Base-by-base conservation (phyloP, 129 eudicot species). In the Chrysanthemum seticuspe region DNA sequence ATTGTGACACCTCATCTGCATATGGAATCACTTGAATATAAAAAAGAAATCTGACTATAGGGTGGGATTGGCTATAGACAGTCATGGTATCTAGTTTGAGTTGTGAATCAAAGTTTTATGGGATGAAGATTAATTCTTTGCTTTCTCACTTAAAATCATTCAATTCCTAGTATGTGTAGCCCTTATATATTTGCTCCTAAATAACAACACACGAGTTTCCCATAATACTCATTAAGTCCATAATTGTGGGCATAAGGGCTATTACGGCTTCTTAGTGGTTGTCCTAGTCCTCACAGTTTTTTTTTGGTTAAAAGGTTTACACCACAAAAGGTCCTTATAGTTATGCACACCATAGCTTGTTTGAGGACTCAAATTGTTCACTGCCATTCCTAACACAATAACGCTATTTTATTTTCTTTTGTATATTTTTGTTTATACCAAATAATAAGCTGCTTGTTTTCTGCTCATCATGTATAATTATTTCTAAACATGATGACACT, bases 1-100 rank as follows among this genome's bases (percentile, higher is more conserved):
- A 60, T 56, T 54, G 16, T 55, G 74, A 47, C 73, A 53, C 73
- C 65, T 54, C 66, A 59, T 65, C 58, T 65, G 27, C 67, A 65
- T 57, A 54, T 71, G 36, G 21, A 71, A 58, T 57, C 44, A 8
- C 67, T 65, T 70, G 16, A 48, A 49, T 25, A 47, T 73, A 53
- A 53, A 5, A 40, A 64, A 56, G 34, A 56, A 54, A 65, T 66
- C 36, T 48, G 47, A 53, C 55, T 13, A 56, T 45, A 74, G 79
- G 50, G 21, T 71, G 31, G 7, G 53, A 53, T 19, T 65, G 54
- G 55, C 57, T 19, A 23, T 21, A 40, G 47, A 9, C 29, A 19
- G 60, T 47, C 58, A 47, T 47, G 36, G 48, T 55, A 55, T 65
- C 47, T 64, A 47, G 55, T 64, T 12, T 56, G 36, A 16, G 53